Base-by-base conservation (phyloP, 2,329 filamentous ascomycete species). In the Trichoderma oligosporum region DNA sequence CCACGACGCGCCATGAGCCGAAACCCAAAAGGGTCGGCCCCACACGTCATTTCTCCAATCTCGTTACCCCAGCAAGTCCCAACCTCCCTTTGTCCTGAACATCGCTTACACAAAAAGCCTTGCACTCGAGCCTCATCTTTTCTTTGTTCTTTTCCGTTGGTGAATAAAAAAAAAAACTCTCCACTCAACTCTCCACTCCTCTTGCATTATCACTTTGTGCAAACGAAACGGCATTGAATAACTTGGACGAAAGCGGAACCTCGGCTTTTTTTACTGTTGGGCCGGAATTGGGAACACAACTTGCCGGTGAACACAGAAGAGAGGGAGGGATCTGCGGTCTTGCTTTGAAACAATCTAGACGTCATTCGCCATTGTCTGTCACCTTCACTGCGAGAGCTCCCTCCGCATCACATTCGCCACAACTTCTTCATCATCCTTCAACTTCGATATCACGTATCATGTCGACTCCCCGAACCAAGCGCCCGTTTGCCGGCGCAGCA, bases 401-500 rank as follows among this genome's bases (percentile, higher is more conserved):
- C 14, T 4, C 31, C 27, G 27, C 39, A 16, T 18, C 41, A 12
- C 18, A 9, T 4, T 24, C 38, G 7, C 38, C 4, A 31, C n/a
- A 20, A 24, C 27, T 6, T 24, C 48, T 11, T 33, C 7, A 51
- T 16, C 16, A 24, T 5, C 25, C 12, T 9, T 31, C 27, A 5
- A 31, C 16, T 29, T 14, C 24, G 20, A 29, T 35, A 22, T 20
- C 41, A 11, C 22, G 27, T 67, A 67, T 61, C 58, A 83, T 84
- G 81, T 78, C 80, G 27, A 73, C 70, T 56, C 78, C 79, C 24
- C 77, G 81, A 66, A 76, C 76, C 52, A 87, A 87, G 74, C 82
- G 83, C 48, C 82, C 78, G 59, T 86, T 86, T 67, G 78, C 81
- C 57, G 83, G 83, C 65, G 78, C 80, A 53, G 73, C 82, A 47